phyloP scores from a whole-genome alignment of 805 yeast species.

The Teunomyces tritomae region DNA sequence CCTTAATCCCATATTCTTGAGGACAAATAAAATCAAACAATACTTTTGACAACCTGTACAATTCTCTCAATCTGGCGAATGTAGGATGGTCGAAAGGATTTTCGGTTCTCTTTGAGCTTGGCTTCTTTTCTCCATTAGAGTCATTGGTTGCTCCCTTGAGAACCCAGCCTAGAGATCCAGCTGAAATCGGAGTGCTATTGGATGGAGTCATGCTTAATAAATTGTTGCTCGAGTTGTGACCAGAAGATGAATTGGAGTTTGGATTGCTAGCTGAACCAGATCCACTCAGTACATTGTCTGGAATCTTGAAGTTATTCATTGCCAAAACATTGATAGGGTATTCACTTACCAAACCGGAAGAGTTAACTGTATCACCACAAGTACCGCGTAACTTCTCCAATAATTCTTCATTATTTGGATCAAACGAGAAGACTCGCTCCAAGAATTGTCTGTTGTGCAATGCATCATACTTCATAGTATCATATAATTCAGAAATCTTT shows the following conservation, averaged over 20 bases:
- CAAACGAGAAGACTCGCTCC: conserved; percentile 75
- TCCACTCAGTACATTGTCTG: conserved; percentile 27
- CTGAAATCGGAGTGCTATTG: conserved; percentile 32
- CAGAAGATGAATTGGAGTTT: conserved; percentile 18
- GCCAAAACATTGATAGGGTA: conserved; percentile 75
- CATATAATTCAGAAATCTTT: conserved; percentile 92
- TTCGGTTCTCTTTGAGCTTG: conserved; percentile 18
- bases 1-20: conserved; percentile 96
- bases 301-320: conserved; percentile 70
- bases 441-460: conserved; percentile 89
- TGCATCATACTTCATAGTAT: conserved; percentile 98
- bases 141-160: conserved; percentile 37
- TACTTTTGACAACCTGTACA: conserved; percentile 87
- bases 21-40: conserved; percentile 97
- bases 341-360: conserved; percentile 59
- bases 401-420: conserved; percentile 39
- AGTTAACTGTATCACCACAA: conserved; percentile 43
- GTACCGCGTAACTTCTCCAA: conserved; percentile 35
- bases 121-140: conserved; percentile 17
- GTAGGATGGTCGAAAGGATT: conserved; percentile 73
- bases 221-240: conserved; percentile 18
- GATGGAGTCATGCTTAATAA: conserved; percentile 16
- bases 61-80: conserved; percentile 77
- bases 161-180: conserved; percentile 76
- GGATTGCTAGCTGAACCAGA: conserved; percentile 4